Conservation (phyloP, 2,329 filamentous ascomycete species). For the Sporothrix variecibatus region DNA sequence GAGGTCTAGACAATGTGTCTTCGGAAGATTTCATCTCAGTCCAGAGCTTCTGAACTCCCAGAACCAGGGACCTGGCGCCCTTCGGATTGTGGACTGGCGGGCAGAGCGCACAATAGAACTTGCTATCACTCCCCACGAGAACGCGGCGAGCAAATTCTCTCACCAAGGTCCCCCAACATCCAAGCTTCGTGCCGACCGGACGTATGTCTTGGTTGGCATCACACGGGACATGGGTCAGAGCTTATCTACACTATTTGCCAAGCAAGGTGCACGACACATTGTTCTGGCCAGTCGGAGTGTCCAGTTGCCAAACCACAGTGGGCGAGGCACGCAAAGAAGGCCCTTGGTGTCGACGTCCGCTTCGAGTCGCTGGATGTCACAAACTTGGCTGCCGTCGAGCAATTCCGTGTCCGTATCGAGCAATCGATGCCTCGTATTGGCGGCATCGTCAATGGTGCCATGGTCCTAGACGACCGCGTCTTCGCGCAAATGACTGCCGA, state of each 20-base stretch:
- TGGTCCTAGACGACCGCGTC: constrained; percentile 48
- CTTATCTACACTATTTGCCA: constrained; percentile 43
- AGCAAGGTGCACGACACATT: constrained; percentile 44
- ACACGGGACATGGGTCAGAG: constrained; percentile 50
- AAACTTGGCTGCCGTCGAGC: constrained; percentile 34
- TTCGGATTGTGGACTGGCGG: constrained; percentile 45
- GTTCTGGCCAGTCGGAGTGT: constrained; percentile 46
- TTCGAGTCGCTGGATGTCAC: constrained; percentile 38
- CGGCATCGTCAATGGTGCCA: constrained; percentile 48
- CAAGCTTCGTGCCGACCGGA: constrained; percentile 39
- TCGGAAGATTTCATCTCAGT: background rate
- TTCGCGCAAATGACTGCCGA: constrained; percentile 46
- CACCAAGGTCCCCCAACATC: background rate
- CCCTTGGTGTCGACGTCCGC: constrained; percentile 33
- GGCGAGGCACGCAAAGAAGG: constrained; percentile 37
- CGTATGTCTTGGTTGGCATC: constrained; percentile 45
- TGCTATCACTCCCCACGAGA: constrained; percentile 29
- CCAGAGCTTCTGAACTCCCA: background rate
- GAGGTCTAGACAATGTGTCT: too few relatives aligned
- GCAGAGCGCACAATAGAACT: constrained; percentile 37
- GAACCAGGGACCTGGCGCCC: background rate
- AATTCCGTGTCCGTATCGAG: constrained; percentile 34
- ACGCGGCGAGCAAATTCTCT: background rate
- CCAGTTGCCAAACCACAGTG: constrained; percentile 36
- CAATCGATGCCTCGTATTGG: constrained; percentile 38